Evolutionary conservation across 495 filamentous ascomycete species (phyloP).

Genomic region (Talaromyces adpressus): DNA sequence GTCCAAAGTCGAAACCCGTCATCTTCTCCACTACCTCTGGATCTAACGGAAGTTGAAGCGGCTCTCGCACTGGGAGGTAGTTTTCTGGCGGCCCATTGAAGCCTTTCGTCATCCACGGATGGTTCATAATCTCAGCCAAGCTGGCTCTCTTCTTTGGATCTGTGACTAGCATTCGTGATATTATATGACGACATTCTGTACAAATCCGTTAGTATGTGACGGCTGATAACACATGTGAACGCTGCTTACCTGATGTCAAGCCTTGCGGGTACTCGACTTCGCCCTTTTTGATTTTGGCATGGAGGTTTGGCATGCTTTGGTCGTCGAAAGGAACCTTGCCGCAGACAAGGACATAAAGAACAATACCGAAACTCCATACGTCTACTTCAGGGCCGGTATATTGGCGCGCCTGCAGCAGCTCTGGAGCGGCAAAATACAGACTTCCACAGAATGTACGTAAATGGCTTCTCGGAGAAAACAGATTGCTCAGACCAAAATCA

Average conservation of each 20-base stretch:
- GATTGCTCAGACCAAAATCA: slow-evolving; percentile 95
- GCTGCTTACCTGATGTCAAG: slow-evolving; percentile 70
- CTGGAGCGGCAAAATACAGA: slow-evolving; percentile 95
- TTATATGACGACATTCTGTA: slow-evolving; percentile 85
- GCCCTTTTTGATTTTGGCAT: slow-evolving; percentile 98
- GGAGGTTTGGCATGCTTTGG: slow-evolving; percentile 96
- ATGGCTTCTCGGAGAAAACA: slow-evolving; percentile 80
- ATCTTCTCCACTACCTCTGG: slow-evolving; percentile 78
- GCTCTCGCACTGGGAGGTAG: slow-evolving; percentile 75
- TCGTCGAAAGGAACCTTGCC: slow-evolving; percentile 99
- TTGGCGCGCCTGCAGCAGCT: slow-evolving; percentile 85
- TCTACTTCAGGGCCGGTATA: slow-evolving; percentile 98
- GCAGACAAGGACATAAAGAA: slow-evolving; percentile 96
- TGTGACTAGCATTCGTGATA: slow-evolving; percentile 94
- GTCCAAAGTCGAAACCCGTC: slow-evolving; percentile 97
- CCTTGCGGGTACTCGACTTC: slow-evolving; percentile 92
- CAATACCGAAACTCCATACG: slow-evolving; percentile 98
- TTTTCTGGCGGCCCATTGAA: slow-evolving; percentile 84
- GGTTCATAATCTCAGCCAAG: slow-evolving; percentile 87
- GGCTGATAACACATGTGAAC: not conserved
- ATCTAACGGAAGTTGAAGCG: slow-evolving; percentile 79
- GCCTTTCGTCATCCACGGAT: slow-evolving; percentile 97
- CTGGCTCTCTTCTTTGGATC: slow-evolving; percentile 83
- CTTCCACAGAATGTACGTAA: slow-evolving; percentile 98
- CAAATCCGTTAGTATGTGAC: not conserved